Evolutionary conservation across 768 basidiomycete genomes (phyloP).

Genomic region (Amanita brunnescens): DNA sequence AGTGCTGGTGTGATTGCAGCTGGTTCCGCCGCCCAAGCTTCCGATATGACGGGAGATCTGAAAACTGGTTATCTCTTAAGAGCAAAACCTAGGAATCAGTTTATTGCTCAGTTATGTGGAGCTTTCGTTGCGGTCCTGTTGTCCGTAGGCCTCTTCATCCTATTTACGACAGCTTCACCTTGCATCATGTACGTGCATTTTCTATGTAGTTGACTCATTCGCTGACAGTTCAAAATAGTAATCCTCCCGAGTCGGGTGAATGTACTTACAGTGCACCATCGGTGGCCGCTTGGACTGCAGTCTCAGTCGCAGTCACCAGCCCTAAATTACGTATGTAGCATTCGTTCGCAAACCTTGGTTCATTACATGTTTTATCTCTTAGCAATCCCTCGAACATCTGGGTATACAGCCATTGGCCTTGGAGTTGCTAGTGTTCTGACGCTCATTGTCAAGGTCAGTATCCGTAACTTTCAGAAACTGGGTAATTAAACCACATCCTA

Average conservation of each 20-base stretch:
- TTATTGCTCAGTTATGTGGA: constrained; percentile 50
- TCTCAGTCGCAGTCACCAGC: constrained; percentile 41
- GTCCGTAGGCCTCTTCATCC: constrained; percentile 46
- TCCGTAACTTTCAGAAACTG: background rate
- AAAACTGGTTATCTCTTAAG: constrained; percentile 62
- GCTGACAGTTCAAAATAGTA: constrained; percentile 10
- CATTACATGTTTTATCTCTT: background rate
- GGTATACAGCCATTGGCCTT: constrained; percentile 49
- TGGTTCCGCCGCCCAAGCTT: constrained; percentile 46
- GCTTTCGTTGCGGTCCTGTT: constrained; percentile 54
- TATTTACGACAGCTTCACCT: constrained; percentile 54
- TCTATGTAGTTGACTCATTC: background rate
- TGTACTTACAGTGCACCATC: constrained; percentile 52
- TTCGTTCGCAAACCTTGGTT: too few relatives aligned
- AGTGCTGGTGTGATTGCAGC: constrained; percentile 45
- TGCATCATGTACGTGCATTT: constrained; percentile 40
- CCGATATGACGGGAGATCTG: constrained; percentile 61
- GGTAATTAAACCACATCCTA: background rate
- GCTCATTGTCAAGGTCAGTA: constrained; percentile 31
- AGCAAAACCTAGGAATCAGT: constrained; percentile 55
- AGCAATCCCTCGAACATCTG: constrained; percentile 47
- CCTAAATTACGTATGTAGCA: constrained; percentile 34
- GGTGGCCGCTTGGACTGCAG: constrained; percentile 48
- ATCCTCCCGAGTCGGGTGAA: constrained; percentile 14
- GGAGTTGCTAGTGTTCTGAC: constrained; percentile 35